Evolutionary conservation across 352 stramenopile genomes (phyloP).

Genomic region (Pythium utonaiense): DNA sequence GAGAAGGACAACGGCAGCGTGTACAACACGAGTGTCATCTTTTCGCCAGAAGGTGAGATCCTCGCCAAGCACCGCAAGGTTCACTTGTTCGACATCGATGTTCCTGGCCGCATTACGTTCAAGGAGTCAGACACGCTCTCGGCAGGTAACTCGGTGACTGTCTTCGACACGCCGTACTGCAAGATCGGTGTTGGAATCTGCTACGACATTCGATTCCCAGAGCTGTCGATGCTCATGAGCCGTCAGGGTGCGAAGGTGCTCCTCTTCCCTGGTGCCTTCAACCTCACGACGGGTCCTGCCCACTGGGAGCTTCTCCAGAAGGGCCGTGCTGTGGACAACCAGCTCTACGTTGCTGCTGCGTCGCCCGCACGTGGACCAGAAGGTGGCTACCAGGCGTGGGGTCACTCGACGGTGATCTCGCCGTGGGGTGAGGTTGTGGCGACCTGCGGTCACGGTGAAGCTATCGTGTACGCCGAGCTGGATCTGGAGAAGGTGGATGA

Average conservation of each 20-base stretch:
- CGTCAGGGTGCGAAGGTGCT: slow-evolving; percentile 85
- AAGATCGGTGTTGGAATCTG: slow-evolving; percentile 99
- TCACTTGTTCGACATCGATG: slow-evolving; percentile 99
- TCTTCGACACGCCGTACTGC: slow-evolving; percentile 88
- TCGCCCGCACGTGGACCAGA: slow-evolving; percentile 94
- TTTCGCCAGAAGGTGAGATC: slow-evolving; percentile 91
- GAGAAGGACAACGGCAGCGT: slow-evolving; percentile 88
- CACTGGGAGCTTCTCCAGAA: slow-evolving; percentile 99
- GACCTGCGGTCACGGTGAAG: slow-evolving; percentile 91
- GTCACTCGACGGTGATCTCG: slow-evolving; percentile 96
- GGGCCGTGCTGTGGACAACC: slow-evolving; percentile 91
- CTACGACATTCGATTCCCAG: slow-evolving; percentile 99
- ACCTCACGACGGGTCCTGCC: slow-evolving; percentile 91
- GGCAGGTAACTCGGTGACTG: slow-evolving; percentile 83
- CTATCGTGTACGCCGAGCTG: slow-evolving; percentile 95
- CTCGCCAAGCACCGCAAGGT: slow-evolving; percentile 99
- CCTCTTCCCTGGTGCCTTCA: slow-evolving; percentile 85
- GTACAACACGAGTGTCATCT: slow-evolving; percentile 99
- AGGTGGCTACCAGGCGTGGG: slow-evolving; percentile 98
- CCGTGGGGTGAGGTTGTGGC: slow-evolving; percentile 97
- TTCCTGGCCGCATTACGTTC: slow-evolving; percentile 98
- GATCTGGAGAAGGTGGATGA: slow-evolving; percentile 93
- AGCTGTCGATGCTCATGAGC: slow-evolving; percentile 97
- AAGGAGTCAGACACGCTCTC: slow-evolving; percentile 99
- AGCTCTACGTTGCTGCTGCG: slow-evolving; percentile 95